Base-by-base conservation (phyloP, 1,284 basidiomycete species). In the Malassezia furfur region DNA sequence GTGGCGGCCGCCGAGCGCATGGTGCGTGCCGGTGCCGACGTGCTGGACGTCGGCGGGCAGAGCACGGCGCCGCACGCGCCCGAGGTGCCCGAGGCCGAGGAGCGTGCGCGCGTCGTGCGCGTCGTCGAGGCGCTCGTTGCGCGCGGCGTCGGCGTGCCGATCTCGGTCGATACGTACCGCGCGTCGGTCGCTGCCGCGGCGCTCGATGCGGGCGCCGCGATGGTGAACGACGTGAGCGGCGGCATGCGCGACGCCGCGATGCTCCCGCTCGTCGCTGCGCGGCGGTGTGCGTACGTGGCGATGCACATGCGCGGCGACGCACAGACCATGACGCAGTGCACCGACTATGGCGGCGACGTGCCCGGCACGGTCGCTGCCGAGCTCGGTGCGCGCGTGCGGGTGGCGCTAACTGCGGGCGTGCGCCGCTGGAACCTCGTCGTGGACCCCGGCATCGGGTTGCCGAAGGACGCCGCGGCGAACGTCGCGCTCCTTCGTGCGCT, bases 391-490 rank as follows among this genome's bases (percentile, higher is more conserved):
- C 84, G 84, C 62, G 82, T 94, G 0, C 78, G 83, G 4, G 67
- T 72, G 1, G 85, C 90, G 12, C 79, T 93, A n/a, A 79, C 79
- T 14, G 85, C 85, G 0, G 89, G 91, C 8, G 78, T 98, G 5
- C 80, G 87, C 51, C 77, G 88, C 31, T 99, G 93, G 93, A 82
- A 89, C 63, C 83, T 96, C 54, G 81, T 96, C 49, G 80, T 88
- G 12, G 94, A 96, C 76, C 90, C 93, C 0, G 93, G 94, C 0
- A 79, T 98, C 48, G 93, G 94, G 6, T 99, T 96, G 73, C 93
- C 91, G 71, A 98, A 98, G 76, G 82, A 83, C 0, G 75, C 84
- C 1, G 79, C 84, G 19, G 88, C 82, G 3, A 93, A 94, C 75
- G 64, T 93, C 22, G 78, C 80, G 54, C 70, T 94, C 5, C 41